Percentiles rank a stretch among this genome's conserved stretches.
Conservation (phyloP, 1,284 basidiomycete species). For the Boletellus deceptivus region DNA sequence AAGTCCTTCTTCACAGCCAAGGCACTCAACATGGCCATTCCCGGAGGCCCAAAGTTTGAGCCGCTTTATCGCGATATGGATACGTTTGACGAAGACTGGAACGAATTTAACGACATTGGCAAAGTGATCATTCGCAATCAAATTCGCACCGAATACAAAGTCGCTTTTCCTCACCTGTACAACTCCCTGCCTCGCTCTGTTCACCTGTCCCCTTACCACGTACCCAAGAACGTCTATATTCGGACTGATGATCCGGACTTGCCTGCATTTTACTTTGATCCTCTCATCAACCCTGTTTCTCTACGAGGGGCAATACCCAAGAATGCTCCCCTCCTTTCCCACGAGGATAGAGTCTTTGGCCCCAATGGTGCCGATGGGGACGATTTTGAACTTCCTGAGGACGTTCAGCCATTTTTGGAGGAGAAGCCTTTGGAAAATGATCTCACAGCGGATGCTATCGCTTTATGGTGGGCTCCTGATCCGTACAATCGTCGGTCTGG, state of each 20-base stretch:
- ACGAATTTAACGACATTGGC: constrained; percentile 99
- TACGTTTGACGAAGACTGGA: constrained; percentile 98
- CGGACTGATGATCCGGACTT: constrained; percentile 98
- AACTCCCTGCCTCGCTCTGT: constrained; percentile 97
- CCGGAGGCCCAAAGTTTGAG: constrained; percentile 98
- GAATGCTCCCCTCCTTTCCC: constrained; percentile 79
- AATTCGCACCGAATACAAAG: constrained; percentile 98
- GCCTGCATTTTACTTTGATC: constrained; percentile 99
- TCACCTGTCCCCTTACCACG: constrained; percentile 89
- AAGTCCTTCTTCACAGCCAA: constrained; percentile 99
- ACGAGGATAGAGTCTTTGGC: constrained; percentile 92
- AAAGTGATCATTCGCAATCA: constrained; percentile 99
- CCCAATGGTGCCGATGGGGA: constrained; percentile 82
- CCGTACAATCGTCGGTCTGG: constrained; percentile 95
- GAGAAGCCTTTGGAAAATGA: constrained; percentile 86
- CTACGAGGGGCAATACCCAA: constrained; percentile 82
- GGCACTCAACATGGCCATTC: constrained; percentile 97
- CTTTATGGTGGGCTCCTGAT: constrained; percentile 98
- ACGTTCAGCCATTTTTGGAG: constrained; percentile 81
- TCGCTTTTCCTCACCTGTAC: constrained; percentile 98
- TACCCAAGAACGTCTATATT: constrained; percentile 97
- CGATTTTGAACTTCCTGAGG: constrained; percentile 85
- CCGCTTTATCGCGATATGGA: constrained; percentile 95
- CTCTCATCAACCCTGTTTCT: constrained; percentile 95
- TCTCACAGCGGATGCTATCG: constrained; percentile 94